phyloP scores from a whole-genome alignment of 2,329 filamentous ascomycete species.

The Eutypa lata region DNA sequence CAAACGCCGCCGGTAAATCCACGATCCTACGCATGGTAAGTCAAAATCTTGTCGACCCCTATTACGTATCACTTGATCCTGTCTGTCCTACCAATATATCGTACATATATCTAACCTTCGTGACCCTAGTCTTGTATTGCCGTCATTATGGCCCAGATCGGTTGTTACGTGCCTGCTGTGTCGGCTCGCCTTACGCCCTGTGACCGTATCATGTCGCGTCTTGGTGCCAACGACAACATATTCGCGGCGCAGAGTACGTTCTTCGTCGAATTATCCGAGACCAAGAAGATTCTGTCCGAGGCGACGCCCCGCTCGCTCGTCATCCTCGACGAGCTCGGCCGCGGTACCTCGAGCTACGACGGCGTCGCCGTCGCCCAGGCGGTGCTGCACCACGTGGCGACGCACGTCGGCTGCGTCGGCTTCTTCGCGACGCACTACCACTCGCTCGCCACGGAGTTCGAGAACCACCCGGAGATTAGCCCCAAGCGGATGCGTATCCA shows the following conservation, averaged over 20 bases:
- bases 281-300: constrained; percentile 94
- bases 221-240: constrained; percentile 98
- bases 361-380: constrained; percentile 95
- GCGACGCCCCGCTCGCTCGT: constrained; percentile 92
- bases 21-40: constrained; percentile 90
- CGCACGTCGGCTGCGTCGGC: constrained; percentile 87
- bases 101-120: constrained; percentile 20
- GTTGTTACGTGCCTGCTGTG: constrained; percentile 83
- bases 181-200: constrained; percentile 84
- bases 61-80: not conserved
- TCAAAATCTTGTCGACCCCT: constrained; percentile 2
- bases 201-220: constrained; percentile 96
- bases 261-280: constrained; percentile 95
- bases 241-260: constrained; percentile 97
- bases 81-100: not conserved
- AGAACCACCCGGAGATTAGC: constrained; percentile 80
- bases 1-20: constrained; percentile 96
- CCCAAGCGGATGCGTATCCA: constrained; percentile 91
- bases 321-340: constrained; percentile 93
- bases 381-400: constrained; percentile 92
- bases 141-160: constrained; percentile 96
- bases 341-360: constrained; percentile 92
- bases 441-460: constrained; percentile 86
- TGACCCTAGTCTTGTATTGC: constrained; percentile 75
- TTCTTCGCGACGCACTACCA: constrained; percentile 99